Evolutionary conservation across 805 yeast genomes (phyloP).

Genomic region (Metahyphopichia silvanorum): DNA sequence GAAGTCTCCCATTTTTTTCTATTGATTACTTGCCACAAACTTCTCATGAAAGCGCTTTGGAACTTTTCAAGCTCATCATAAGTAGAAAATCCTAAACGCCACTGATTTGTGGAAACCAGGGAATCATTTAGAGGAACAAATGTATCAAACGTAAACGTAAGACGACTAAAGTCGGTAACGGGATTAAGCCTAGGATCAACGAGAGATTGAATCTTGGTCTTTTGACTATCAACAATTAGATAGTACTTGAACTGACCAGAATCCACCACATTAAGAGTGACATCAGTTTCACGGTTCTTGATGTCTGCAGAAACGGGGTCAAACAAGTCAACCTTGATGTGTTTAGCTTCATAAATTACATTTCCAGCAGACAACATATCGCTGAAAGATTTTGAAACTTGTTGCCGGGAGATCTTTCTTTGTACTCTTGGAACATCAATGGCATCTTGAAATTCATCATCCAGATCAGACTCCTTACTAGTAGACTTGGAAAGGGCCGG

Average conservation of each 20-base stretch:
- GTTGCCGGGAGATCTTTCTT: too few species aligned
- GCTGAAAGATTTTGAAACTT: too few species aligned
- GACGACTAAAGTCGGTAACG: conserved; percentile 53
- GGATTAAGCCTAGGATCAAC: conserved; percentile 60
- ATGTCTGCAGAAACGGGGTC: conserved; percentile 54
- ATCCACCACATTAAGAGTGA: too few species aligned
- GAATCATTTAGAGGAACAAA: conserved; percentile 12
- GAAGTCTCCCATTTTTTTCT: conserved; percentile 43
- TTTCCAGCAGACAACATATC: too few species aligned
- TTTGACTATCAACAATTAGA: too few species aligned
- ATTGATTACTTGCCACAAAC: conserved; percentile 62
- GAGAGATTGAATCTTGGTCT: too few species aligned
- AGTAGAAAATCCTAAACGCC: conserved; percentile 55
- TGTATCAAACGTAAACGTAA: conserved; percentile 66
- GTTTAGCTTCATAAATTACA: conserved; percentile 11
- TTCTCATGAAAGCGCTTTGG: conserved; percentile 48
- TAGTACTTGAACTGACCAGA: too few species aligned
- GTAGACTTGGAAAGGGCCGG: conserved; percentile 13
- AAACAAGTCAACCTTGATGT: conserved; percentile 51
- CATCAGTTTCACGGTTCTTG: too few species aligned
- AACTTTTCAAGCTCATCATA: conserved; percentile 43
- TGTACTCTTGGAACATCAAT: background rate
- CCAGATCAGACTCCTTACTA: conserved; percentile 4
- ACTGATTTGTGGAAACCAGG: conserved; percentile 52
- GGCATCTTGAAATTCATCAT: conserved; percentile 10